Base-by-base conservation (phyloP, 1,284 basidiomycete genomes). In the Cystobasidium slooffiae region DNA sequence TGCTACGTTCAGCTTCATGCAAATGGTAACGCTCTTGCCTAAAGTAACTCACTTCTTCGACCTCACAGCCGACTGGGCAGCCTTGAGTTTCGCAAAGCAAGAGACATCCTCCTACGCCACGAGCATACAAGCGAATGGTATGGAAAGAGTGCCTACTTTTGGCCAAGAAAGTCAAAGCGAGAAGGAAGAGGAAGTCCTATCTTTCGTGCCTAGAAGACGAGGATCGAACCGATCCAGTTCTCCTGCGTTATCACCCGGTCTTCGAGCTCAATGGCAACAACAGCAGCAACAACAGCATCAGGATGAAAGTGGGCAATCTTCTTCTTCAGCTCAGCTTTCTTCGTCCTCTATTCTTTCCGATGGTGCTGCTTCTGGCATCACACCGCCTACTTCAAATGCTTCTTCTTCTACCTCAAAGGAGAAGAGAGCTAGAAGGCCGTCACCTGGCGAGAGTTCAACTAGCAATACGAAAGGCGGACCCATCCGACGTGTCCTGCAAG, bases 41-140 rank as follows among this genome's bases (percentile, higher is more conserved):
- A 94, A 96, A 80, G 92, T 92, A 39, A 86, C 85, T 77, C 87
- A 87, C 72, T 93, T 92, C 58, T 91, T 97, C 77, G 86, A 90
- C 76, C 92, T 95, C 79, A 86, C 97, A 78, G 94, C 90, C n/a
- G 91, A 91, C 77, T 97, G 94, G 94, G 95, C 97, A 75, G 87
- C 88, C 79, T 88, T 89, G 76, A 87, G 89, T 37, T 97, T 98
- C 81, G 86, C 85, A 67, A 81, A 84, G 55, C 72, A 78, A 58
- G 80, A 82, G 59, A 75, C 74, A 22, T 77, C 56, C 74, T 77
- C 53, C 75, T 78, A 62, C 73, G 79, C 68, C 46, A 67, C 67
- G 63, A 77, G 63, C 59, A 59, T 74, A 62, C 63, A 68, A 68
- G 39, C 68, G 24, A 67, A 62, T 70, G 58, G 58, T 68, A 61